Evolutionary conservation across 805 yeast species (phyloP).

Genomic region (Cyberlindnera mississippiensis): DNA sequence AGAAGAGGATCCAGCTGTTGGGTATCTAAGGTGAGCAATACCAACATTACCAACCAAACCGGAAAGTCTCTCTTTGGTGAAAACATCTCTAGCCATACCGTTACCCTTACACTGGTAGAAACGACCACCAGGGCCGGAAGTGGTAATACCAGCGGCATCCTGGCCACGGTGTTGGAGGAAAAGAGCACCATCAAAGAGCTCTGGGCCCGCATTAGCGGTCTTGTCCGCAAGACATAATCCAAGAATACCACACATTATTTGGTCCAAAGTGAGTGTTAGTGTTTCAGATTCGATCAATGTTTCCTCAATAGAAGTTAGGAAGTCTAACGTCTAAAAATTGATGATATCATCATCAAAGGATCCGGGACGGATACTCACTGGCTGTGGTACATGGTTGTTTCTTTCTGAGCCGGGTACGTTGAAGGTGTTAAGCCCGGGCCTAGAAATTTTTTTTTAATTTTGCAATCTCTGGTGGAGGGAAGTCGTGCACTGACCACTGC

Average conservation of each 20-base stretch:
- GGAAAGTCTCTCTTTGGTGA: conserved; percentile 74
- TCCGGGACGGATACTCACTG: conserved; percentile 3
- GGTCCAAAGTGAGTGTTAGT: conserved; percentile 7
- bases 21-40: conserved; percentile 89
- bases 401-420: neutral
- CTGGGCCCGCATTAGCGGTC: conserved; percentile 73
- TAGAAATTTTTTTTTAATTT: neutral
- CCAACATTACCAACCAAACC: conserved; percentile 93
- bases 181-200: conserved; percentile 86
- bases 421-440: neutral
- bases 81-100: conserved; percentile 98
- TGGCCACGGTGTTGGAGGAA: conserved; percentile 97
- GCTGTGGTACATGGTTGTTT: conserved; percentile 1
- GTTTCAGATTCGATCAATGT: conserved; percentile 11
- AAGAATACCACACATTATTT: conserved; percentile 86
- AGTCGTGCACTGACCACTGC: neutral
- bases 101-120: conserved; percentile 97
- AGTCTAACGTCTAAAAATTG: conserved; percentile 32
- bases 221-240: conserved; percentile 84
- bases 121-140: conserved; percentile 91
- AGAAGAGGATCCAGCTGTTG: conserved; percentile 95
- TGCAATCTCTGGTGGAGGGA: too few relatives aligned
- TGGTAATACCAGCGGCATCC: conserved; percentile 98
- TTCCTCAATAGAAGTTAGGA: conserved; percentile 29
- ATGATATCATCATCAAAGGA: conserved; percentile 18